phyloP scores from a whole-genome alignment of 257 asterid species.

The Jasminum sambac region DNA sequence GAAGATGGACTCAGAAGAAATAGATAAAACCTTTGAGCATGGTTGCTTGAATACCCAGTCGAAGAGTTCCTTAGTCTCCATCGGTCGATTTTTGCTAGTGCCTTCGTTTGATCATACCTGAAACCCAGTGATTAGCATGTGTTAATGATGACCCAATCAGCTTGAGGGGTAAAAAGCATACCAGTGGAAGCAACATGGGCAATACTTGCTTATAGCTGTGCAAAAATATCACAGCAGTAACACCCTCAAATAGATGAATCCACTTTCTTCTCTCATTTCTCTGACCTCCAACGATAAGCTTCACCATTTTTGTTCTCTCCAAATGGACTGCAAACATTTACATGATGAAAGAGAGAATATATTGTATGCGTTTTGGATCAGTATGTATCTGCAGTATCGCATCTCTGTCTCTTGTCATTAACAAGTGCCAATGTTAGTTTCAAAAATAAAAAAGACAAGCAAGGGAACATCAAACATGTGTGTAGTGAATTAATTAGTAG shows the following conservation, averaged over 20 bases:
- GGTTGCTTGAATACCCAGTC: conserved; percentile 98
- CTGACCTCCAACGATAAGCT: conserved; percentile 98
- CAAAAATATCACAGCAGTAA: conserved; percentile 98
- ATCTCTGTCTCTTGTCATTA: no score
- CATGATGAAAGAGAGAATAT: conserved; percentile 17
- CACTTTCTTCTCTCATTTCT: conserved; percentile 98
- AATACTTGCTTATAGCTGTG: conserved; percentile 98
- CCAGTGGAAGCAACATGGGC: conserved; percentile 20
- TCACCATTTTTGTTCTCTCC: conserved; percentile 98
- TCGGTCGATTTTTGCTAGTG: conserved; percentile 85
- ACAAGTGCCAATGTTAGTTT: conserved; percentile 10
- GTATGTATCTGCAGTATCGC: no score
- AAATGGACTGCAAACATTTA: conserved; percentile 80
- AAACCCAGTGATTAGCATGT: conserved; percentile 21
- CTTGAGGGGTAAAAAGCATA: not conserved
- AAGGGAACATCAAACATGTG: no score
- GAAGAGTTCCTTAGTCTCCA: conserved; percentile 95
- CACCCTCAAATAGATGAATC: conserved; percentile 99
- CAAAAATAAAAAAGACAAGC: no score
- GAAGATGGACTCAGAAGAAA: no score
- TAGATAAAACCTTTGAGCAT: conserved; percentile 59
- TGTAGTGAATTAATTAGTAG: no score
- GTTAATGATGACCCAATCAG: conserved; percentile 1
- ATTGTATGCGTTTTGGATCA: no score
- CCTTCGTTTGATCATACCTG: conserved; percentile 99